phyloP scores from a whole-genome alignment of 441 rosid species.

The Arabidopsis lyrata region DNA sequence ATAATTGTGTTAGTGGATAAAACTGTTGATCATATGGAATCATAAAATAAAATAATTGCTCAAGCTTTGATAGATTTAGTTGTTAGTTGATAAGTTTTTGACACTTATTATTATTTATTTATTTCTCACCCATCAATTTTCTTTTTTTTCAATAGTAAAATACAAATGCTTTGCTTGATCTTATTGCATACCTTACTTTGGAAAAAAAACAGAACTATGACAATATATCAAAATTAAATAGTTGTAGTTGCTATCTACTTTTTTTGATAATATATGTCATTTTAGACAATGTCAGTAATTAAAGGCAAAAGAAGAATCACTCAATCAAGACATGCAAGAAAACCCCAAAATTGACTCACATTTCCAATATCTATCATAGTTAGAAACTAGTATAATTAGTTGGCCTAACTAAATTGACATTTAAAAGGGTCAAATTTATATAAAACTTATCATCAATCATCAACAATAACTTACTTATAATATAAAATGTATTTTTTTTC shows the following conservation, averaged over 20 bases:
- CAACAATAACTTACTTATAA: slow-evolving; percentile 1
- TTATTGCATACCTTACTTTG: slow-evolving; percentile 5
- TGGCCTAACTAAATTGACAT: slow-evolving; percentile 19
- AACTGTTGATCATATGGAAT: background rate
- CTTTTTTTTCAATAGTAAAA: slow-evolving; percentile 1
- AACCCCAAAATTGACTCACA: slow-evolving; percentile 26
- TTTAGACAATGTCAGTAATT: slow-evolving; percentile 31
- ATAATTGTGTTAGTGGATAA: slow-evolving; percentile 16
- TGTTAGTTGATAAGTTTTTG: slow-evolving; percentile 34
- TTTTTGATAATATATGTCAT: background rate
- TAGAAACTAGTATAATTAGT: background rate
- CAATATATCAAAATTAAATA: background rate
- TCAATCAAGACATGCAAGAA: slow-evolving; percentile 32
- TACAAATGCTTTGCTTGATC: slow-evolving; percentile 18
- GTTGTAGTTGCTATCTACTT: slow-evolving; percentile 1
- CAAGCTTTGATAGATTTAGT: slow-evolving; percentile 22
- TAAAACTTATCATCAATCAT: slow-evolving; percentile 7
- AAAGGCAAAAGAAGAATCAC: slow-evolving; percentile 34
- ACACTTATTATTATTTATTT: background rate
- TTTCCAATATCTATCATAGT: slow-evolving; percentile 10
- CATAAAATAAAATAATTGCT: background rate
- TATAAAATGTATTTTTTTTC: background rate
- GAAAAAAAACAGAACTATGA: background rate
- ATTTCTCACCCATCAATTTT: slow-evolving; percentile 21
- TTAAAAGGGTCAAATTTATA: background rate